Evolutionary conservation across 108 stramenopile genomes (phyloP).

Genomic region (Cyclotella kingstonii): DNA sequence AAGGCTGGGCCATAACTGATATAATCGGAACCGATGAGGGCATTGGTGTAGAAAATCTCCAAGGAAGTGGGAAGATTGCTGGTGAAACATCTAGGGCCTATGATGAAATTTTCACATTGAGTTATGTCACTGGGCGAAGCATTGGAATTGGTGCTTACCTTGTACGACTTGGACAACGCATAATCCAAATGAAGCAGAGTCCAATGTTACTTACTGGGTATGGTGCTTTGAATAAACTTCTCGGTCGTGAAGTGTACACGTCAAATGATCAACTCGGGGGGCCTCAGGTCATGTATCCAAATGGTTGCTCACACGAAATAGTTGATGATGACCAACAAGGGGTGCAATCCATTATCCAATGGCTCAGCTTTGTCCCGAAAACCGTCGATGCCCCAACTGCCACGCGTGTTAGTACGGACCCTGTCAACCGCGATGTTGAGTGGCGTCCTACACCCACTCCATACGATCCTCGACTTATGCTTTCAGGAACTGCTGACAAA

Average conservation of each 20-base stretch:
- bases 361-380: conserved; percentile 96
- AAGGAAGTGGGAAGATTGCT: conserved; percentile 98
- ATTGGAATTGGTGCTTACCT: conserved; percentile 96
- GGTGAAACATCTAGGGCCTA: conserved; percentile 96
- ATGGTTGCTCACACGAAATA: conserved; percentile 92
- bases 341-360: conserved; percentile 83
- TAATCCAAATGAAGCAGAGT: conserved; percentile 90
- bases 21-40: conserved; percentile 94
- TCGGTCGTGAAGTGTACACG: conserved; percentile 95
- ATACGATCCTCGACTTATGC: conserved; percentile 95
- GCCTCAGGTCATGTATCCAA: conserved; percentile 97
- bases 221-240: conserved; percentile 96
- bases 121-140: conserved; percentile 94
- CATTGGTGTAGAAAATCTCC: conserved; percentile 97
- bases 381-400: conserved; percentile 73
- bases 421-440: conserved; percentile 85
- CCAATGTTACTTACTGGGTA: conserved; percentile 95
- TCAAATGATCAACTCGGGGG: conserved; percentile 98
- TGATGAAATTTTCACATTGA: conserved; percentile 96
- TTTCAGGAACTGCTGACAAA: conserved; percentile 72
- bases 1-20: conserved; percentile 90
- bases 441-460: conserved; percentile 89
- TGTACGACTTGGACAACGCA: conserved; percentile 90
- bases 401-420: conserved; percentile 76
- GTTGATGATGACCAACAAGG: conserved; percentile 94